A percentile compares a stretch with the other conserved stretches of the same genome.
phyloP scores from a whole-genome alignment of 345 rosid genomes.

The Rhodamnia argentea region DNA sequence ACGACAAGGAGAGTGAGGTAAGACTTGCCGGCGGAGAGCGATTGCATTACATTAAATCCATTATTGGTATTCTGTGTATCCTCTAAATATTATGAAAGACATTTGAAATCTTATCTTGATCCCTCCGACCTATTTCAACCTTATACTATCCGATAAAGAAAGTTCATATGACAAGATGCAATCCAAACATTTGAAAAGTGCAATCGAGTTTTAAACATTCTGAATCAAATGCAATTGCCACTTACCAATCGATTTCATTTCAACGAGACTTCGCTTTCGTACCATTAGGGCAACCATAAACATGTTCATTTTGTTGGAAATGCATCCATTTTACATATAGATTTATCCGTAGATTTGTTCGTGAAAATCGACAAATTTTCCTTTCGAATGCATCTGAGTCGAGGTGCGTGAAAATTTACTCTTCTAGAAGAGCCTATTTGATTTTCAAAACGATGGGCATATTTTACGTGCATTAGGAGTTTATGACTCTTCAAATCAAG shows the following conservation, averaged over 20 bases:
- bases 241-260: not conserved
- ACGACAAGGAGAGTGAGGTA: not conserved
- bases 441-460: not conserved
- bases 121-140: not conserved
- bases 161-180: not conserved
- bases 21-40: not conserved
- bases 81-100: not conserved
- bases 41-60: not conserved
- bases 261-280: not conserved
- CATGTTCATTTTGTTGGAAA: not conserved
- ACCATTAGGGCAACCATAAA: not conserved
- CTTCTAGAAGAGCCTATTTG: not conserved
- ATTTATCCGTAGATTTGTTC: too few relatives aligned
- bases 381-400: too few relatives aligned
- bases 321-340: not conserved
- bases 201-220: not conserved
- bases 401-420: too few relatives aligned
- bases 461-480: too few relatives aligned
- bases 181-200: not conserved
- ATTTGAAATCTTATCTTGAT: not conserved
- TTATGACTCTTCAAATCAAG: not conserved
- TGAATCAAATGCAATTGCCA: accelerated
- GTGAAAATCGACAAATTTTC: too few relatives aligned
- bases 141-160: not conserved
- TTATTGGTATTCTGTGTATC: not conserved